These are phyloP conservation scores for Polyporus arcularius DNA, from an alignment of 768 basidiomycete genomes.

Conservation along the genomic window DNA sequence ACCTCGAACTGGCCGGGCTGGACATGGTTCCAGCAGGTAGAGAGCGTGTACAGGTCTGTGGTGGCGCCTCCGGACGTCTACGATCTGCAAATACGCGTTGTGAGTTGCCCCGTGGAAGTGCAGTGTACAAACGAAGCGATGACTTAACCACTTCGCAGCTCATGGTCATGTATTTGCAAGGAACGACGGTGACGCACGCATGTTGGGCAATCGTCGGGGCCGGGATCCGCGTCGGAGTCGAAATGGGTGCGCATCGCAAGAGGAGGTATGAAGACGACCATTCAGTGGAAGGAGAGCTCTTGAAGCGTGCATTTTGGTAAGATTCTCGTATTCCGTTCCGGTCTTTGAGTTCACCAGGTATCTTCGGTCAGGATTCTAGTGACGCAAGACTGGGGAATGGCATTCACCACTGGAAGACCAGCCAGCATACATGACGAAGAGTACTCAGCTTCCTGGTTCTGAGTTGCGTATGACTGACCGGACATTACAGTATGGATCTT, in stretches of 20 bases:
- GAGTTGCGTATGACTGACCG: background rate
- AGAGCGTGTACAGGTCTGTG: constrained; percentile 50
- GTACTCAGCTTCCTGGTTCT: constrained; percentile 28
- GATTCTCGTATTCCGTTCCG: constrained; percentile 10
- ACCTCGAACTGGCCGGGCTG: constrained; percentile 50
- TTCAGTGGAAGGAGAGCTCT: constrained; percentile 57
- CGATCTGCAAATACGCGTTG: constrained; percentile 65
- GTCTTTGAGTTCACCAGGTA: background rate
- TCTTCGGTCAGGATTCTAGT: constrained; percentile 31
- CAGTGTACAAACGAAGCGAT: background rate
- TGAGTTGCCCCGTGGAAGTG: constrained; percentile 31
- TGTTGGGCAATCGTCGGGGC: constrained; percentile 55
- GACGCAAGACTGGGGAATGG: constrained; percentile 33
- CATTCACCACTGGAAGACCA: constrained; percentile 62
- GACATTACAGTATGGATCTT: constrained; percentile 51
- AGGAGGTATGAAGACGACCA: constrained; percentile 34
- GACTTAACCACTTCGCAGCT: constrained; percentile 38
- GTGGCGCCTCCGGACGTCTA: constrained; percentile 54
- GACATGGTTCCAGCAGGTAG: constrained; percentile 60
- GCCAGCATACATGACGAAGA: constrained; percentile 72
- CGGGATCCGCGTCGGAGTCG: constrained; percentile 41
- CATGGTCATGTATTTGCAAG: constrained; percentile 54
- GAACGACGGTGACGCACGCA: constrained; percentile 58
- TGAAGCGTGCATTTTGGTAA: constrained; percentile 57
- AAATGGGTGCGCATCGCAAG: constrained; percentile 47